Conservation (phyloP, 495 filamentous ascomycete genomes). For the Aspergillus cristatus region DNA sequence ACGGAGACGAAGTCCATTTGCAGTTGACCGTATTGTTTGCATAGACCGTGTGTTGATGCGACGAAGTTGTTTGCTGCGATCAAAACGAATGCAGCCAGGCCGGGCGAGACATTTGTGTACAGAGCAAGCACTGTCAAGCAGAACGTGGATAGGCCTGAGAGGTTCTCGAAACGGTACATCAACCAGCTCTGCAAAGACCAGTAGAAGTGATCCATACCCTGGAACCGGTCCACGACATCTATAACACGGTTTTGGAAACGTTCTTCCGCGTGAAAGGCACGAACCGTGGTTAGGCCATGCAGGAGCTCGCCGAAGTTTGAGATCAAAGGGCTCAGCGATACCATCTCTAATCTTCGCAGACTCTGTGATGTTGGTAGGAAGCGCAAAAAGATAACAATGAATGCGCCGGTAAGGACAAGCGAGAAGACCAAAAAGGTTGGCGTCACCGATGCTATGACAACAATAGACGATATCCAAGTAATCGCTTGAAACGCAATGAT, state of each 20-base stretch:
- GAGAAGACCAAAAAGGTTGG: conserved; percentile 67
- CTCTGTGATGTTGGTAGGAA: conserved; percentile 79
- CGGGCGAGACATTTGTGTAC: conserved; percentile 57
- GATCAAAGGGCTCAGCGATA: conserved; percentile 70
- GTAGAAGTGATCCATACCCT: conserved; percentile 90
- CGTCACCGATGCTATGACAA: conserved; percentile 66
- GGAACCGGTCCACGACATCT: conserved; percentile 67
- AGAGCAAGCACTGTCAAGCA: conserved; percentile 60
- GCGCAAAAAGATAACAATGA: conserved; percentile 57
- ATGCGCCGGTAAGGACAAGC: conserved; percentile 48
- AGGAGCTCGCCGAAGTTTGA: conserved; percentile 77
- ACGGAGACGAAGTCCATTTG: conserved; percentile 89
- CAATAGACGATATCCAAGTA: conserved; percentile 59
- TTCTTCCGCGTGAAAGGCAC: conserved; percentile 60
- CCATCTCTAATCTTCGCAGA: conserved; percentile 72
- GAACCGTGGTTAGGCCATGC: conserved; percentile 71
- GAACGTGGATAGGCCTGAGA: conserved; percentile 65
- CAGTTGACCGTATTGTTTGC: conserved; percentile 65
- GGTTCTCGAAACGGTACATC: conserved; percentile 62
- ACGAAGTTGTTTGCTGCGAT: conserved; percentile 43
- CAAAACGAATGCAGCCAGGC: conserved; percentile 65
- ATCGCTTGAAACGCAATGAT: conserved; percentile 54
- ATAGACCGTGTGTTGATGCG: conserved; percentile 58
- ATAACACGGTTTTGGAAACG: conserved; percentile 72
- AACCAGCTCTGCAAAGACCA: conserved; percentile 81